Base-by-base conservation (phyloP, 345 rosid genomes). In the Anastatica hierochuntica region DNA sequence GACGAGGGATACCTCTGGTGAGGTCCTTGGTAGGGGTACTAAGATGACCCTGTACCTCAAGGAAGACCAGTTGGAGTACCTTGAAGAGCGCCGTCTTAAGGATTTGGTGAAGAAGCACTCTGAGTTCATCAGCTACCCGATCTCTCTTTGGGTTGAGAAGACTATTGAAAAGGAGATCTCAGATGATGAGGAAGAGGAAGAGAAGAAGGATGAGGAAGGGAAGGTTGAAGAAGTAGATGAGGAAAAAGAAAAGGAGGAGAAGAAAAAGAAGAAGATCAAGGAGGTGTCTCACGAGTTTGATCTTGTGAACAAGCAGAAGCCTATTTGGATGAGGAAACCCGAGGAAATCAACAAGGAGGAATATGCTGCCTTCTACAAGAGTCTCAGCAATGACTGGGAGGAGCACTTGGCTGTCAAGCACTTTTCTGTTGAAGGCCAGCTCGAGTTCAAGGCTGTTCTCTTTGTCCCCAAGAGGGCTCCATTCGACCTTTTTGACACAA, bases 261-360 rank as follows among this genome's bases (percentile, higher is more conserved):
- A 85, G 72, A 85, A 85, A 53, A 85, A 83, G 80, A 86, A 86
- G 76, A 86, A 77, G 82, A 86, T 86, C 46, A 85, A 85, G 82
- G 95, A 85, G 60, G 88, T 85, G 12, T 85, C 90, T n/a, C 79
- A 83, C 15, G 95, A 86, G 20, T 86, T 90, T 94, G 74, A 79
- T 14, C 64, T 88, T 71, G 77, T 84, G 24, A 88, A 88, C 83
- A 88, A 88, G 74, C 97, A 88, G 76, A 88, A 88, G 14, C 97
- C 97, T 0, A 82, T 88, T 26, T 88, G 94, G 97, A 82, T 88
- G 97, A 84, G 94, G 80, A 88, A 88, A 58, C 83, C 97, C 0
- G 97, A 88, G 72, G 97, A 88, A 60, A 88, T 88, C 57, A 68
- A 52, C 3, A 88, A 88, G 80, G 97, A 88, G 49, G 97, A 88